Conservation (phyloP, 495 filamentous ascomycete genomes). For the Neurospora tetrasperma region DNA sequence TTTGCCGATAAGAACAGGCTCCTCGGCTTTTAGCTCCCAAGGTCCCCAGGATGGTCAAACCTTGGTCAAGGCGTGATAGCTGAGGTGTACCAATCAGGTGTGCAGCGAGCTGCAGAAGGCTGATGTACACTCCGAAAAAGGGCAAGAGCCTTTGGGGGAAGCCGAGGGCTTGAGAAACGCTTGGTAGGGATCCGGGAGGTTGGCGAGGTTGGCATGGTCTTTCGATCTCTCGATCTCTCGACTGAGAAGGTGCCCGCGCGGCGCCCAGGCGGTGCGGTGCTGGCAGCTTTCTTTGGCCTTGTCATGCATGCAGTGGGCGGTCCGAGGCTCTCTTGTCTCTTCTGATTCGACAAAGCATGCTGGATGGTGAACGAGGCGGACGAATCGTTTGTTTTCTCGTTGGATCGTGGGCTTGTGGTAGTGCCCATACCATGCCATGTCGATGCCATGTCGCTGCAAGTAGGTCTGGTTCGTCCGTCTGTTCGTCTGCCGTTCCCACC, state of each 20-base stretch:
- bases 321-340: slow-evolving; percentile 1
- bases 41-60: background rate
- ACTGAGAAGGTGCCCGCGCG: background rate
- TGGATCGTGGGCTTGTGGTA: background rate
- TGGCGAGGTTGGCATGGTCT: background rate
- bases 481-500: background rate
- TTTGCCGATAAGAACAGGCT: background rate
- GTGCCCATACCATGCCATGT: background rate
- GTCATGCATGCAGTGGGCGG: slow-evolving; percentile 11
- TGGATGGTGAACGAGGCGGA: background rate
- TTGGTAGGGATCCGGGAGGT: background rate
- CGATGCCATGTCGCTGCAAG: background rate
- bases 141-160: slow-evolving; percentile 6
- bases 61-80: slow-evolving; percentile 3
- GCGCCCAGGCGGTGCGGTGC: slow-evolving; percentile 3
- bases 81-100: slow-evolving; percentile 18
- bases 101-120: slow-evolving; percentile 23
- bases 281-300: slow-evolving; percentile 16
- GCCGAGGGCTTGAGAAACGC: background rate
- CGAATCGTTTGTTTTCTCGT: slow-evolving; percentile 1
- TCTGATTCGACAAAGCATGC: slow-evolving; percentile 11
- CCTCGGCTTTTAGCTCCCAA: background rate
- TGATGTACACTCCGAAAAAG: slow-evolving; percentile 15
- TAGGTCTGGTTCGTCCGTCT: background rate
- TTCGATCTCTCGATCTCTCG: background rate